Conservation (phyloP, 2,329 filamentous ascomycete species). For the Paracorniculantispora psalliotae region DNA sequence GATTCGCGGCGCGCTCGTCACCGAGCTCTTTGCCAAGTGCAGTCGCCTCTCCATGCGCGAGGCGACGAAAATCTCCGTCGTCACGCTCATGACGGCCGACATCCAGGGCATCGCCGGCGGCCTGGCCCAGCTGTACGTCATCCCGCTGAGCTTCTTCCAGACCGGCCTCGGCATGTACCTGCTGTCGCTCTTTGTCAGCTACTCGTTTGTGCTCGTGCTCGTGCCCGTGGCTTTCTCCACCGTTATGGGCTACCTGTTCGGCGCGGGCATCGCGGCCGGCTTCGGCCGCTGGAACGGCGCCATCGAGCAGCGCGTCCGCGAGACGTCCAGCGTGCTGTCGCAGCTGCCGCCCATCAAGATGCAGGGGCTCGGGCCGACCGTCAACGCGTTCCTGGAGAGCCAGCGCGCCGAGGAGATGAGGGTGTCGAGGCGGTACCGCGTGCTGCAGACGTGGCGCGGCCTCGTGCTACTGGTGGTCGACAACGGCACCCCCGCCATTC, state of each 20-base stretch:
- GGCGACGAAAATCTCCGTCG: not conserved
- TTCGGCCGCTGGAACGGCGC: conserved; percentile 29
- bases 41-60: not conserved
- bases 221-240: not conserved
- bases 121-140: not conserved
- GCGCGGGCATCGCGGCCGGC: not conserved
- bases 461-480: not conserved
- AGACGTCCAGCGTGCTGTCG: conserved; percentile 33
- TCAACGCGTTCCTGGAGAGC: not conserved
- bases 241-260: not conserved
- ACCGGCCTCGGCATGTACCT: not conserved
- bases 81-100: not conserved
- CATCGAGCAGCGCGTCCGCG: conserved; percentile 34
- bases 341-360: conserved; percentile 41
- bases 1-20: not conserved
- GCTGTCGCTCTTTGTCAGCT: not conserved
- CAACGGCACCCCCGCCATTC: not conserved
- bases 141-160: not conserved
- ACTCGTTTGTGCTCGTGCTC: not conserved
- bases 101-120: not conserved
- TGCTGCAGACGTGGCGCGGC: not conserved
- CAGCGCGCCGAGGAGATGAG: not conserved
- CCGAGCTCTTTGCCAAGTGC: not conserved
- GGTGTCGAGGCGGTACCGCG: not conserved
- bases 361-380: conserved; percentile 29